Evolutionary conservation across 208 protist species (phyloP), one percentile per base, ranked within the genome.

Genomic region (Acanthamoeba healyi): DNA sequence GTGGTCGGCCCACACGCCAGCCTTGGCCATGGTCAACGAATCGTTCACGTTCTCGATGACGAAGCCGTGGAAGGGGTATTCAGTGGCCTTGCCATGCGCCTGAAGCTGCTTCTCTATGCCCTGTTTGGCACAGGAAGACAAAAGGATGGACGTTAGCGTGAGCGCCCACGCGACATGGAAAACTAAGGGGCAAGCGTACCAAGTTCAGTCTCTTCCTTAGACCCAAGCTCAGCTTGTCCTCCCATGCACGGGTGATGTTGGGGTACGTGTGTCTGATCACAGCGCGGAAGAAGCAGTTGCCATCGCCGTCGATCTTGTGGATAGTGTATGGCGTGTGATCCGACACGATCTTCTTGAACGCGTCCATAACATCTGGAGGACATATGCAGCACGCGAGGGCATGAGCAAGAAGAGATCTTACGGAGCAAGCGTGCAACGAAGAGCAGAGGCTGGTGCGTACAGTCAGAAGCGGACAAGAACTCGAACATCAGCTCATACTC

Each of bases 21-120:
- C 82, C 56, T 90, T 90, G 32, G 82, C 82, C 82, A 90, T 90
- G 42, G 82, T 90, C 12, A 90, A 9, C 32, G 82, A 90, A 29
- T 90, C 82, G 38, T 90, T 90, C 24, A 90, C 82, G 82, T 90
- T 70, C 58, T 90, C 54, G 40, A 90, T 90, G 24, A 90, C 82
- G 82, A 90, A 90, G 22, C 82, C 82, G 14, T 90, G 82, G 82
- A 49, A 90, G 14, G 3, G 82, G 26, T 90, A 90, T 46, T 90
- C 82, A n/a, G 26, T 12, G 26, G 17, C 82, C 82, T 49, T 90
- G 54, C 82, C 82, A 29, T 90, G 29, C 0, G n/a, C 58, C 82
- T 70, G 29, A 32, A 90, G 5, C 26, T 90, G 10, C 58, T 70
- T 63, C 54, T 90, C 82, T 7, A 12, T 2, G 2, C 82, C 82